Evolutionary conservation across 306 rosid species (phyloP).

Genomic region (Albizia julibrissin): DNA sequence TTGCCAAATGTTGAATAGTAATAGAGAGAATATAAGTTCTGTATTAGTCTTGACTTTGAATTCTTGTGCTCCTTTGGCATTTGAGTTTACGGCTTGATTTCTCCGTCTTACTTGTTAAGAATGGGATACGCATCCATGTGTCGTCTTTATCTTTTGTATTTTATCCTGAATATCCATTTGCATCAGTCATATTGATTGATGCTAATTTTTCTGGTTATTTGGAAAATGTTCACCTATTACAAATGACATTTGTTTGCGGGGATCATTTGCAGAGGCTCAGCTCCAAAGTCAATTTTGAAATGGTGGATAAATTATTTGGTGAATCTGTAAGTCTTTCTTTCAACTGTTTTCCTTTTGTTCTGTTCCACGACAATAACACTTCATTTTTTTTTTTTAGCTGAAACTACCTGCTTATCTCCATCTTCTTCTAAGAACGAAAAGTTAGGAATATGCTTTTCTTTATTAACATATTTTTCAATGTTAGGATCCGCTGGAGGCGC

Average conservation of each 20-base stretch:
- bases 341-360: constrained; percentile 21
- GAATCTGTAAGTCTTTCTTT: constrained; percentile 43
- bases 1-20: neutral
- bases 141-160: neutral
- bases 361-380: neutral
- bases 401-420: neutral
- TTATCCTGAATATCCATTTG: neutral
- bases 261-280: constrained; percentile 59
- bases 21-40: neutral
- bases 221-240: constrained; percentile 10
- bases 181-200: constrained; percentile 3
- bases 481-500: constrained; percentile 18
- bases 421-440: neutral
- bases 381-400: neutral
- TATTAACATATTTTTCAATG: neutral
- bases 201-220: neutral
- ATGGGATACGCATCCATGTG: neutral
- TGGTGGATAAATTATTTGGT: constrained; percentile 51
- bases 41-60: neutral
- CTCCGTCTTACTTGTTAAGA: neutral
- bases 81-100: too few species aligned
- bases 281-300: constrained; percentile 64
- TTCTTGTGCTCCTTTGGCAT: neutral
- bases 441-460: neutral
- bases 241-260: constrained; percentile 26